These are phyloP conservation scores for Apiotrichum gamsii DNA, from an alignment of 1,284 basidiomycete species.

Conservation along the genomic window DNA sequence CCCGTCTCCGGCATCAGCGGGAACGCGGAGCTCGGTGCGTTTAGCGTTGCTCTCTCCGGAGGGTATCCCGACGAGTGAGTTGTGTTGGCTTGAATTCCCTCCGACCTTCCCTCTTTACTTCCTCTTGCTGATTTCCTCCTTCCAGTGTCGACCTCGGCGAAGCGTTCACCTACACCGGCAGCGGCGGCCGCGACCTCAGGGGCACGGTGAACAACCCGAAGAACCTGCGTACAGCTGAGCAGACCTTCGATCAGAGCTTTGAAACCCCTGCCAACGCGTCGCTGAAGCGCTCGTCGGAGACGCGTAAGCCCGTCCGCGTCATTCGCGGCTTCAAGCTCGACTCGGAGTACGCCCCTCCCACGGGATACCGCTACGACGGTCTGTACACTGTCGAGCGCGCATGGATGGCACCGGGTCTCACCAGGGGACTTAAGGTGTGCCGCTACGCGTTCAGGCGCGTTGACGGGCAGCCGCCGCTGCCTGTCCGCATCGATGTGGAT, in stretches of 20 bases:
- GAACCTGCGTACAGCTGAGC: conserved; percentile 48
- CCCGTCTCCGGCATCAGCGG: conserved; percentile 39
- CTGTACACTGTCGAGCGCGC: conserved; percentile 44
- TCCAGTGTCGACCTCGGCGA: conserved; percentile 36
- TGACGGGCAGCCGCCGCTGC: conserved; percentile 28
- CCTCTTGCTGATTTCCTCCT: too few relatives aligned
- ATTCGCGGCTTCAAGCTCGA: conserved; percentile 49
- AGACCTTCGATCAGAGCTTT: conserved; percentile 46
- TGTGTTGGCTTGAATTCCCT: too few relatives aligned
- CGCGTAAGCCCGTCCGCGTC: conserved; percentile 46
- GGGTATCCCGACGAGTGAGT: conserved; percentile 44
- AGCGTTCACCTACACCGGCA: conserved; percentile 39
- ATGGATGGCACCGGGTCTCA: conserved; percentile 38
- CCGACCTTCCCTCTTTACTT: too few relatives aligned
- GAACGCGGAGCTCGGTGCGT: conserved; percentile 37
- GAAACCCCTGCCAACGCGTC: conserved; percentile 42
- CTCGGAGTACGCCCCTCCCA: conserved; percentile 29
- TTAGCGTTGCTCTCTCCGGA: conserved; percentile 45
- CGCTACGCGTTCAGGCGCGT: conserved; percentile 36
- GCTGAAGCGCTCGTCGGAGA: conserved; percentile 38
- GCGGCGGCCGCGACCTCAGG: conserved; percentile 37
- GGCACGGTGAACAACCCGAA: conserved; percentile 45
- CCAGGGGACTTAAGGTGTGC: conserved; percentile 35
- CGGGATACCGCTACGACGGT: conserved; percentile 49
- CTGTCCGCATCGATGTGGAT: conserved; percentile 2